Evolutionary conservation across 176 grass and related monocot species (phyloP), one percentile per base, ranked within the genome.

Genomic region (Carex pumila): DNA sequence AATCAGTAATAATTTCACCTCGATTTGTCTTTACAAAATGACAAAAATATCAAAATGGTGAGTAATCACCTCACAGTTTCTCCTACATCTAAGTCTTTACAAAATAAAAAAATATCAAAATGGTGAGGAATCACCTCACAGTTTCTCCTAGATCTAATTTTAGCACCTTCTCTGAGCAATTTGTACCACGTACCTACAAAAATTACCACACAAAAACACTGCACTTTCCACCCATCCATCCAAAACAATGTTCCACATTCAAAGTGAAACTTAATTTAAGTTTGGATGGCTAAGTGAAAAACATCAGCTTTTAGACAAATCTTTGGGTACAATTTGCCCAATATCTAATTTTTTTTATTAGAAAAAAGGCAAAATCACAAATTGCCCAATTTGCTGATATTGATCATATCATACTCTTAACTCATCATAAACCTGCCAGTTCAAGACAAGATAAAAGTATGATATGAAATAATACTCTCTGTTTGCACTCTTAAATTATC

Each of bases 21-120:
- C 13, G 11, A 13, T 73, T 21, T 12, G n/a, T 49, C 43, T 73
- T 11, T 72, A 72, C 70, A 73, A 73, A 74, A 67, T 15, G 3
- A 17, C 18, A 67, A 67, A 25, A 62, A 18, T 3, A 79, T 86
- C 79, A 90, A 90, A 88, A 92, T 68, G 88, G 86, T 78, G 83
- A 92, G 79, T 18, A 83, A 75, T 32, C 69, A 63, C 18, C 79
- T 65, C 58, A 80, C 37, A 61, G 9, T 64, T 47, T 78, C 61
- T 41, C 81, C 39, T 92, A 87, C 82, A 87, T 60, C 65, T 70
- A 67, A 53, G n/a, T 49, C 43, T 73, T 11, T 72, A 72, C 70
- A 73, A 73, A 74, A 67, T 15, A 3, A 17, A 67, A 67, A 25
- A 62, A 18, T 3, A 79, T 86, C 79, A 90, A 90, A 88, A 92